A percentile compares a stretch with the other conserved stretches of the same genome.
Evolutionary conservation across 1,284 basidiomycete species (phyloP).

Genomic region (Ganoderma lingzhi): DNA sequence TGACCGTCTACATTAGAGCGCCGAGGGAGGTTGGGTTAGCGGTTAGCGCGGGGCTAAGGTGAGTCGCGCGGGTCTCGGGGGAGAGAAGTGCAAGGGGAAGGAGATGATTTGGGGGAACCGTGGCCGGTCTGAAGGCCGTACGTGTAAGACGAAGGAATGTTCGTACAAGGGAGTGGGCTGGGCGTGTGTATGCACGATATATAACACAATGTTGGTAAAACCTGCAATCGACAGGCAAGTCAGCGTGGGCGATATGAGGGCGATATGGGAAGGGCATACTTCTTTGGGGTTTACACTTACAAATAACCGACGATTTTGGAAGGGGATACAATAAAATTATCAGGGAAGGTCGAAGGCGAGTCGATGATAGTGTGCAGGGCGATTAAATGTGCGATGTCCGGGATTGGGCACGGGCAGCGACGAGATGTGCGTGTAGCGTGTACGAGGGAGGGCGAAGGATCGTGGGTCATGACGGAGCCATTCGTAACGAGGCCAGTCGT

Average conservation of each 20-base stretch:
- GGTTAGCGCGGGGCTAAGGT: slow-evolving; percentile 26
- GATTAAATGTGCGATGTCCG: slow-evolving; percentile 29
- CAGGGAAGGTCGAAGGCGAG: slow-evolving; percentile 30
- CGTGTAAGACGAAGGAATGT: slow-evolving; percentile 35
- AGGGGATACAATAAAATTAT: slow-evolving; percentile 33
- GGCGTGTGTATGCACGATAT: slow-evolving; percentile 25
- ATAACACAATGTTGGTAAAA: slow-evolving; percentile 21
- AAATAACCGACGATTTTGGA: slow-evolving; percentile 26
- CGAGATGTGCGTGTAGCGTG: slow-evolving; percentile 7
- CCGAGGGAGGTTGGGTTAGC: slow-evolving; percentile 11
- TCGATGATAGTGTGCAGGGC: slow-evolving; percentile 17
- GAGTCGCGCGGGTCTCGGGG: slow-evolving; percentile 11
- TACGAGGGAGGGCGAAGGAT: slow-evolving; percentile 8
- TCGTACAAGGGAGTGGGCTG: slow-evolving; percentile 25
- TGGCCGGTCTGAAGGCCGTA: slow-evolving; percentile 18
- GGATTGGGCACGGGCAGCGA: slow-evolving; percentile 23
- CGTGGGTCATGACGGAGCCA: slow-evolving; percentile 14
- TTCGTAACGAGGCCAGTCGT: slow-evolving; percentile 15
- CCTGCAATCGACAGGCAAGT: slow-evolving; percentile 12
- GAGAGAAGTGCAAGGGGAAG: background rate
- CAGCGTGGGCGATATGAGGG: background rate
- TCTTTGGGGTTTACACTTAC: slow-evolving; percentile 25
- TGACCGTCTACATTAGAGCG: slow-evolving; percentile 18
- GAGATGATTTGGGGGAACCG: slow-evolving; percentile 13
- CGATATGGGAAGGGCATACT: slow-evolving; percentile 14